Base-by-base conservation (phyloP, 2,329 filamentous ascomycete species). In the Colletotrichum orbiculare region DNA sequence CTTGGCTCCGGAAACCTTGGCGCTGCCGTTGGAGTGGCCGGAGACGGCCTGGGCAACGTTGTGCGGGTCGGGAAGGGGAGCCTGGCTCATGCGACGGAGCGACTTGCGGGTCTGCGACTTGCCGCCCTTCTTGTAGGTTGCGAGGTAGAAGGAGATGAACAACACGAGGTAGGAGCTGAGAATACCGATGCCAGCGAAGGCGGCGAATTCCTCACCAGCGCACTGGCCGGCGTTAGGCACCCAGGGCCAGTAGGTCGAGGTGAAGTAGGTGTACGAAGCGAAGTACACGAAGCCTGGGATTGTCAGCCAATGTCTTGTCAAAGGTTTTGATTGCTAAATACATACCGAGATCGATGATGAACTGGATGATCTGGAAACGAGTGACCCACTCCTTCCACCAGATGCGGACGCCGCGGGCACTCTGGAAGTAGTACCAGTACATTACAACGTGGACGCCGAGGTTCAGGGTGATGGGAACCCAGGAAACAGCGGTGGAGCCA, bases 391-490 rank as follows among this genome's bases (percentile, higher is more conserved):
- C 93, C 91, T 98, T 98, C 95, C 95, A 98, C 94, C 94, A 97
- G 82, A 97, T 96, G 75, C 90, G 91, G 79, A 98, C 89, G 72
- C 96, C 96, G 72, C 95, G 94, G 60, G 95, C 94, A 76, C 93
- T 95, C 87, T 98, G 95, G 90, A 98, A 98, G 88, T 98, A 98
- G 89, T 98, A 98, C 94, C 94, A 97, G 90, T 98, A 98, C 95
- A 98, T 98, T 77, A 97, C 92, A 64, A 98, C 95, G 82, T 98
- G 95, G 60, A 98, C 95, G 69, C 88, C 89, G 75, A 98, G 83
- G 87, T 98, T 98, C 73, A 98, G 88, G 58, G 89, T 91, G 77
- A 98, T 98, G 68, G 91, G 90, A 60, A 97, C 93, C 95, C 95
- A 98, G 67, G 94, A 97, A 62, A 98, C 95, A 47, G 95, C 87